Base-by-base conservation (phyloP, 306 rosid genomes). In the Castanospermum australe region DNA sequence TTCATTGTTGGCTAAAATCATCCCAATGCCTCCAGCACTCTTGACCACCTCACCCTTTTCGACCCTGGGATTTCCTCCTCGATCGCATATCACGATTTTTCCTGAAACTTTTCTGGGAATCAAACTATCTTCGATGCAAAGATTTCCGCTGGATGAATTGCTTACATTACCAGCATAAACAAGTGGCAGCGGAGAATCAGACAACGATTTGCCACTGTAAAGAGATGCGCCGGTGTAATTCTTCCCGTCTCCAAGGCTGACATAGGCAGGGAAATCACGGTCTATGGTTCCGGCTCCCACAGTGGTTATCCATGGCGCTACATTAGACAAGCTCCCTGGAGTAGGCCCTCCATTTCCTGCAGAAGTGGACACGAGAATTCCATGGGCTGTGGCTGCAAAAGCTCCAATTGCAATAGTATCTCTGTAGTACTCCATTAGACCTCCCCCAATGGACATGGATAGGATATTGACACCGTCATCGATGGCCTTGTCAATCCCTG, bases 271-370 rank as follows among this genome's bases (percentile, higher is more conserved):
- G 67, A 94, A 94, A 73, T 94, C 89, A 2, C 99, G 91, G 80
- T 92, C 99, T 1, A 94, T 69, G 3, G 99, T 92, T 70, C 99
- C 99, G 0, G 99, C 99, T 5, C 99, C 99, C 1, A 94, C 99
- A 0, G 99, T 92, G 36, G 89, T 88, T 77, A 91, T 73, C 99
- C 97, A 94, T 2, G 99, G 99, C 11, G 99, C 97, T 1, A 84
- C 89, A 33, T 92, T 94, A 5, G 99, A 76, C 73, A 94, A 45
- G 25, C 83, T 81, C 17, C 52, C 84, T 0, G 80, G 33, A 8
- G 75, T 57, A 0, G 97, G 97, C 54, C 99, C 99, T 8, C 86
- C 88, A 68, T 94, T 94, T 20, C 99, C 99, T 0, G 97, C 99
- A 1, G 99, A 94, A 30, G 89, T 81, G 4, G 97, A 84, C 8